Conservation (phyloP, 306 rosid species). For the Cajanus cajan region DNA sequence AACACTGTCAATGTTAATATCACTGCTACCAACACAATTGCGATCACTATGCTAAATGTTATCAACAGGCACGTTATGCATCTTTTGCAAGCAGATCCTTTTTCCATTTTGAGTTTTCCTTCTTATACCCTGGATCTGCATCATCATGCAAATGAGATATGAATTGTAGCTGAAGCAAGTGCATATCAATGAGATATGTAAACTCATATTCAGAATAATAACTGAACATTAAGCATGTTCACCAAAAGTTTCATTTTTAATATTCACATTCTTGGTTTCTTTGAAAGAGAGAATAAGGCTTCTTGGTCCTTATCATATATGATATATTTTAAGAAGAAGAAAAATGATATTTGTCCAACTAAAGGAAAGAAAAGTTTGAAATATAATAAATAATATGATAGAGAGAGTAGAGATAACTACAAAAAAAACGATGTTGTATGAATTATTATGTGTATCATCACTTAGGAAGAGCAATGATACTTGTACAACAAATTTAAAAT, state of each 20-base stretch:
- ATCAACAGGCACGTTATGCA: slow-evolving; percentile 29
- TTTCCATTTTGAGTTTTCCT: slow-evolving; percentile 10
- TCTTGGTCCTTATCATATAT: background rate
- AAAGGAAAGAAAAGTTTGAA: no score
- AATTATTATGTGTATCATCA: no score
- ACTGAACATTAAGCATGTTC: background rate
- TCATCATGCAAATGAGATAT: slow-evolving; percentile 4
- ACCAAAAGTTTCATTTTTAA: background rate
- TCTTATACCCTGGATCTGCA: background rate
- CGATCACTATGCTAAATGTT: background rate
- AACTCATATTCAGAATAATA: background rate
- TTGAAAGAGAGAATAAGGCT: background rate
- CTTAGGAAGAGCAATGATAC: no score
- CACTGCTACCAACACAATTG: slow-evolving; percentile 2
- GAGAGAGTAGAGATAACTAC: no score
- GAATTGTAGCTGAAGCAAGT: background rate
- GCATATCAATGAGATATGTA: background rate
- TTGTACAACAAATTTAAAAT: no score
- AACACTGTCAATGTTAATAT: slow-evolving; percentile 51
- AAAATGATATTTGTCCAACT: no score
- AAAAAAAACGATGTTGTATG: no score
- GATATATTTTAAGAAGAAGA: no score
- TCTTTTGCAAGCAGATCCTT: slow-evolving; percentile 19
- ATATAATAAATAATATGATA: no score
- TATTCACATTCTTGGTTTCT: background rate